A percentile compares a stretch with the other conserved stretches of the same genome.
Conservation (phyloP, 441 rosid species). For the Pelargonium fulgidum region DNA sequence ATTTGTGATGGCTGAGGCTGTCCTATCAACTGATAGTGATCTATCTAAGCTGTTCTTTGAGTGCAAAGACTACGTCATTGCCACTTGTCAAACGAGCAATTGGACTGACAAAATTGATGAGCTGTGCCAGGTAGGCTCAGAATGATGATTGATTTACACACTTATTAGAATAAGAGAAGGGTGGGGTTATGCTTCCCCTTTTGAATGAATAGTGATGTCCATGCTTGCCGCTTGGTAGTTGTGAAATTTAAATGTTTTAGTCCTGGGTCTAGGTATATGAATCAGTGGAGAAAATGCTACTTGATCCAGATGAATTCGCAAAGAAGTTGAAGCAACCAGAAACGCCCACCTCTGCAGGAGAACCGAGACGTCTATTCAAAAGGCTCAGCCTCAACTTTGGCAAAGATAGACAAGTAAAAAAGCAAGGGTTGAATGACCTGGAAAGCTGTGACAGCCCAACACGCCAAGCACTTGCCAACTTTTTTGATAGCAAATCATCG, state of each 20-base stretch:
- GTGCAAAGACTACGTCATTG: conserved; percentile 70
- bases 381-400: conserved; percentile 45
- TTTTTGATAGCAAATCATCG: conserved; percentile 62
- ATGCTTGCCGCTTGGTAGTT: not conserved
- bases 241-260: not conserved
- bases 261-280: conserved; percentile 48
- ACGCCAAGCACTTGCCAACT: conserved; percentile 46
- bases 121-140: conserved; percentile 58
- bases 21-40: conserved; percentile 41
- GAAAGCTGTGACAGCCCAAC: conserved; percentile 34
- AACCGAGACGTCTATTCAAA: conserved; percentile 40
- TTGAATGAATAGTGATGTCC: too few species aligned
- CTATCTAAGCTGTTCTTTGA: conserved; percentile 65
- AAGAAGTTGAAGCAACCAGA: conserved; percentile 44
- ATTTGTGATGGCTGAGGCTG: conserved; percentile 56
- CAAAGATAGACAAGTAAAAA: conserved; percentile 37
- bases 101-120: conserved; percentile 69
- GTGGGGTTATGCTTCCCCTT: not conserved
- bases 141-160: too few species aligned
- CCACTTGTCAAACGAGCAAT: conserved; percentile 53
- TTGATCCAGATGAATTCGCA: conserved; percentile 52
- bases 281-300: conserved; percentile 53
- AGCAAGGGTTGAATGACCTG: conserved; percentile 28
- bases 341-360: conserved; percentile 21
- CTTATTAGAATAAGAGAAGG: not conserved